A percentile compares a stretch with the other conserved stretches of the same genome.
phyloP scores from a whole-genome alignment of 768 basidiomycete genomes.

The Russula abietina region DNA sequence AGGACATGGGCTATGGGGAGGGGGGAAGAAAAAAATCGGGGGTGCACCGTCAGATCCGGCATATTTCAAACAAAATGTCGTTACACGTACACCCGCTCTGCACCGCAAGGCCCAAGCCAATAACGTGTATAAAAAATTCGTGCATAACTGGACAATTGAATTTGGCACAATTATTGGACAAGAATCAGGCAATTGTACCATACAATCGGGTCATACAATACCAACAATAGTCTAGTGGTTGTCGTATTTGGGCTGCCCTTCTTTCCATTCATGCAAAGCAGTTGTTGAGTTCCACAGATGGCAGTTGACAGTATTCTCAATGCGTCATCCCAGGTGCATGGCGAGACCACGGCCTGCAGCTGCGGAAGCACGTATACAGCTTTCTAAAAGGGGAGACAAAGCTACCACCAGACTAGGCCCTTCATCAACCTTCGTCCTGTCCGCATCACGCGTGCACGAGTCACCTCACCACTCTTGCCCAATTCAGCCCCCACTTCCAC shows the following conservation, averaged over 20 bases:
- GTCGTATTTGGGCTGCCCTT: not conserved
- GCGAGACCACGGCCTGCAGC: no score
- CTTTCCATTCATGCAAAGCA: not conserved
- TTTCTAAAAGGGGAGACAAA: no score
- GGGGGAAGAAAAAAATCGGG: not conserved
- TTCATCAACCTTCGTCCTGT: slow-evolving; percentile 70
- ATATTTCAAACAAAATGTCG: not conserved
- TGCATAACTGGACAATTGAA: not conserved
- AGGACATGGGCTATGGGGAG: not conserved
- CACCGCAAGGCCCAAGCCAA: not conserved
- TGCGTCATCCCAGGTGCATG: no score
- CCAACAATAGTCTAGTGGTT: not conserved
- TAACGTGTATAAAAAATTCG: not conserved
- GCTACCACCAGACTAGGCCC: slow-evolving; percentile 60
- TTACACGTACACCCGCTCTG: not conserved
- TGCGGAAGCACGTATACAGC: not conserved
- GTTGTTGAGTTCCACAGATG: no score
- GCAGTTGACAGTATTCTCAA: no score
- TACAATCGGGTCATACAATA: not conserved
- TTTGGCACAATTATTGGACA: not conserved
- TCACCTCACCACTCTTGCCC: slow-evolving; percentile 40
- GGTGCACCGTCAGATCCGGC: not conserved
- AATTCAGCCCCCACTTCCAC: slow-evolving; percentile 64
- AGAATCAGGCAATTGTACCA: not conserved
- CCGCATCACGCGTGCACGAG: slow-evolving; percentile 56